Percentiles rank a stretch among this genome's conserved stretches.
phyloP scores from a whole-genome alignment of 345 rosid genomes.

The Adansonia digitata region DNA sequence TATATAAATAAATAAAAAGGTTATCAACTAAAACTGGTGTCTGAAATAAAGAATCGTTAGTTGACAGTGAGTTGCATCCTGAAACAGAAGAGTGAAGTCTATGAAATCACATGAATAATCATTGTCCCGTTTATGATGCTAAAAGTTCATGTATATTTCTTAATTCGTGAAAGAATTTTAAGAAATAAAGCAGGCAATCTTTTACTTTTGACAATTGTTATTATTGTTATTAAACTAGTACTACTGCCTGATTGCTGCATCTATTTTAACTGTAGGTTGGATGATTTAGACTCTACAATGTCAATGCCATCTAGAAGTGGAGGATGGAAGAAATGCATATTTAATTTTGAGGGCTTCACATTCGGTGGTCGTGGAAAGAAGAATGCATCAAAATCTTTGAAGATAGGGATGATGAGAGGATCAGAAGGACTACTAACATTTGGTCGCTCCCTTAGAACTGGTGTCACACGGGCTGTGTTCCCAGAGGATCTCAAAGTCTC shows the following conservation, averaged over 20 bases:
- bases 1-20: too few relatives aligned
- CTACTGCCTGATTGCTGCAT: constrained; percentile 2
- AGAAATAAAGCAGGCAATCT: background rate
- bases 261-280: constrained; percentile 41
- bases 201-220: background rate
- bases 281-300: constrained; percentile 57
- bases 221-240: background rate
- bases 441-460: constrained; percentile 44
- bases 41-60: background rate
- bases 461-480: constrained; percentile 59
- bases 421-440: constrained; percentile 55
- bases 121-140: background rate
- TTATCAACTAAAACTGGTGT: too few relatives aligned
- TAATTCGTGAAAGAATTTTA: too few relatives aligned
- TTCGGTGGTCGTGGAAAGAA: constrained; percentile 28
- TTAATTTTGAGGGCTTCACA: constrained; percentile 33
- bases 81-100: background rate
- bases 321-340: constrained; percentile 36
- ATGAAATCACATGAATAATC: background rate
- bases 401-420: constrained; percentile 48
- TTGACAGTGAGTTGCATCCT: background rate
- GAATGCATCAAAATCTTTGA: constrained; percentile 49
- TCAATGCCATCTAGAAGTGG: constrained; percentile 38
- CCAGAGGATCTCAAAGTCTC: constrained; percentile 77
- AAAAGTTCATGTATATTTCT: background rate